These are phyloP conservation scores for Litchi chinensis DNA, from an alignment of 345 rosid genomes.

Conservation along the genomic window DNA sequence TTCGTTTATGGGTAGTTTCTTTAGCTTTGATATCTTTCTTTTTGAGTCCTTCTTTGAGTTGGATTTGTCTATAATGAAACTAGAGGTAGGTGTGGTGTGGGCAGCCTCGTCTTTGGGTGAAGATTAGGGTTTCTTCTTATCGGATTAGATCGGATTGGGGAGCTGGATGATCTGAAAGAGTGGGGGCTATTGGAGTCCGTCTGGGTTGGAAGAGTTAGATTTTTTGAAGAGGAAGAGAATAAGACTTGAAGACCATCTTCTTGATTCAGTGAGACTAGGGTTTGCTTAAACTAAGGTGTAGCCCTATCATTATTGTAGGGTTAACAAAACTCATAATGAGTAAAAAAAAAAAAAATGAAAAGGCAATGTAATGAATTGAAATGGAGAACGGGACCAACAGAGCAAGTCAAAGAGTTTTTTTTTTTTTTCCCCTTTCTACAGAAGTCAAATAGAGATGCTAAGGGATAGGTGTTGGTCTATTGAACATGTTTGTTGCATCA, in stretches of 20 bases:
- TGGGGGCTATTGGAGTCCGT: conserved; percentile 83
- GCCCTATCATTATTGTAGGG: conserved; percentile 29
- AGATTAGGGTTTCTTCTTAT: conserved; percentile 76
- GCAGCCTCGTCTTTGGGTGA: conserved; percentile 48
- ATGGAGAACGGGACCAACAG: too few species aligned
- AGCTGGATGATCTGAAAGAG: conserved; percentile 70
- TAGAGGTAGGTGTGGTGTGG: conserved; percentile 21
- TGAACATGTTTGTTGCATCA: too few species aligned
- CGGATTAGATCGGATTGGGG: conserved; percentile 74
- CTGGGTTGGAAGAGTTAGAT: conserved; percentile 82
- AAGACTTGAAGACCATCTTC: conserved; percentile 91
- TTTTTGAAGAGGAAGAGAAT: conserved; percentile 72
- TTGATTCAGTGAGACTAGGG: neutral
- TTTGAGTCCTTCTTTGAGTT: conserved; percentile 58
- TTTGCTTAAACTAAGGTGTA: conserved; percentile 1
- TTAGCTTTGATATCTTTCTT: conserved; percentile 61
- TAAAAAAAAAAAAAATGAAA: neutral
- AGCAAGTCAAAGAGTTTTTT: too few species aligned
- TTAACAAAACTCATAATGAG: conserved; percentile 19
- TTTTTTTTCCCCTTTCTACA: too few species aligned
- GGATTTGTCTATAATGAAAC: conserved; percentile 43
- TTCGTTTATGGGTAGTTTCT: conserved; percentile 24
- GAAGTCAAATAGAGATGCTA: too few species aligned
- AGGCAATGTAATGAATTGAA: too few species aligned
- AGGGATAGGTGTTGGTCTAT: too few species aligned